These are phyloP conservation scores for Russula emetica DNA, from an alignment of 768 basidiomycete species.

Conservation along the genomic window DNA sequence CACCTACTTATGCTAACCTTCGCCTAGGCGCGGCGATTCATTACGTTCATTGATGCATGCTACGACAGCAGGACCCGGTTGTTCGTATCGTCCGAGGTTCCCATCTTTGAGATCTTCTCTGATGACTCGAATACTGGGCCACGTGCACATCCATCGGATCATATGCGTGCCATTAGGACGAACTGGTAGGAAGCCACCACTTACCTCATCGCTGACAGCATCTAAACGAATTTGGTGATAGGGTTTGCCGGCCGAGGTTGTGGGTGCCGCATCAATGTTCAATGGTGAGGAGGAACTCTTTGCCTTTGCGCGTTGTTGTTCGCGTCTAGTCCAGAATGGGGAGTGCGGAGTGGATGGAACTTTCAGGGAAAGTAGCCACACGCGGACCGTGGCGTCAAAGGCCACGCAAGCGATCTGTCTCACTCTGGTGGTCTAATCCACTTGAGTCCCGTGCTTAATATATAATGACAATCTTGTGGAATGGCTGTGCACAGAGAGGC, in stretches of 20 bases:
- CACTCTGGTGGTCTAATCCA: background rate
- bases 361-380: slow-evolving; percentile 32
- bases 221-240: slow-evolving; percentile 32
- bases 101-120: slow-evolving; percentile 86
- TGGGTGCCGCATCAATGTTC: slow-evolving; percentile 86
- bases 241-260: slow-evolving; percentile 73
- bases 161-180: slow-evolving; percentile 92
- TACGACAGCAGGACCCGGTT: slow-evolving; percentile 95
- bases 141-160: slow-evolving; percentile 56
- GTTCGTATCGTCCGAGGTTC: slow-evolving; percentile 88
- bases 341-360: slow-evolving; percentile 77
- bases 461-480: background rate
- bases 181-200: slow-evolving; percentile 52
- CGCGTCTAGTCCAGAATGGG: slow-evolving; percentile 86
- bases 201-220: background rate
- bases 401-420: slow-evolving; percentile 2
- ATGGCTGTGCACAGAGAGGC: background rate
- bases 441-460: background rate
- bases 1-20: background rate
- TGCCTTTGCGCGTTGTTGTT: slow-evolving; percentile 92
- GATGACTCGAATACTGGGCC: slow-evolving; percentile 46
- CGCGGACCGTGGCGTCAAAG: background rate
- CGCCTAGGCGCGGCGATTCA: slow-evolving; percentile 82
- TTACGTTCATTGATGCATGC: slow-evolving; percentile 96
- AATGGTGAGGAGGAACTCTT: slow-evolving; percentile 96